phyloP scores from a whole-genome alignment of 1,139 yeast genomes.

The Ogataea hybrid region DNA sequence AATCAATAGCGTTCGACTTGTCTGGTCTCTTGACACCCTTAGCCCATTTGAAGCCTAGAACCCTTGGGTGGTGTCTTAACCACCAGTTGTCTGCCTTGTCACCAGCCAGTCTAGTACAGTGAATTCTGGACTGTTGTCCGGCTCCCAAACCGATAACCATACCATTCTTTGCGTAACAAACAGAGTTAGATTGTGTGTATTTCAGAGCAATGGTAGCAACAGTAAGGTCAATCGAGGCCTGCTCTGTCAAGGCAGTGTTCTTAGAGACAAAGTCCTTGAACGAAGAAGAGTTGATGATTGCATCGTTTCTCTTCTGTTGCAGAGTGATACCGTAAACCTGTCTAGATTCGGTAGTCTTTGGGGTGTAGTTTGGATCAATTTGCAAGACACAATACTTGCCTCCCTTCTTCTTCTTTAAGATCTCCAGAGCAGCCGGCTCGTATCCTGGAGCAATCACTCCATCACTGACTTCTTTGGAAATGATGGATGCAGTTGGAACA shows the following conservation, averaged over 20 bases:
- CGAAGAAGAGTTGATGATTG: conserved; percentile 82
- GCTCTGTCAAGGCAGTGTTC: conserved; percentile 84
- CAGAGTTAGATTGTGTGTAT: conserved; percentile 97
- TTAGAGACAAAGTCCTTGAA: conserved; percentile 90
- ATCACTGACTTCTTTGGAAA: conserved; percentile 95
- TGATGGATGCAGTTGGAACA: conserved; percentile 93
- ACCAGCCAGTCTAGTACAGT: conserved; percentile 98
- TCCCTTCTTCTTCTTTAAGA: conserved; percentile 88
- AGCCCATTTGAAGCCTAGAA: conserved; percentile 92
- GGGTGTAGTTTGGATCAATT: conserved; percentile 91
- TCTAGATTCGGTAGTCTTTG: conserved; percentile 80
- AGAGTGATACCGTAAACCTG: conserved; percentile 94
- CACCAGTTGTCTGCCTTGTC: conserved; percentile 99
- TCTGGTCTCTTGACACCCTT: conserved; percentile 98
- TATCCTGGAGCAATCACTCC: conserved; percentile 99
- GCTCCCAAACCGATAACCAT: conserved; percentile 99
- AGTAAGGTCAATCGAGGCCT: conserved; percentile 88
- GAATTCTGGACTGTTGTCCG: conserved; percentile 98
- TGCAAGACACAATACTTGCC: conserved; percentile 97
- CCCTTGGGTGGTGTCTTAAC: conserved; percentile 97
- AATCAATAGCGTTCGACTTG: conserved; percentile 95
- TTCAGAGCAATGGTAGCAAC: conserved; percentile 97
- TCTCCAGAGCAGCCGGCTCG: conserved; percentile 86
- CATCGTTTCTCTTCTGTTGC: conserved; percentile 97
- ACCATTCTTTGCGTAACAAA: conserved; percentile 97